Percentiles rank a stretch among this genome's conserved stretches.
Conservation (phyloP, 2,329 filamentous ascomycete genomes). For the Xylariaceae sp. region DNA sequence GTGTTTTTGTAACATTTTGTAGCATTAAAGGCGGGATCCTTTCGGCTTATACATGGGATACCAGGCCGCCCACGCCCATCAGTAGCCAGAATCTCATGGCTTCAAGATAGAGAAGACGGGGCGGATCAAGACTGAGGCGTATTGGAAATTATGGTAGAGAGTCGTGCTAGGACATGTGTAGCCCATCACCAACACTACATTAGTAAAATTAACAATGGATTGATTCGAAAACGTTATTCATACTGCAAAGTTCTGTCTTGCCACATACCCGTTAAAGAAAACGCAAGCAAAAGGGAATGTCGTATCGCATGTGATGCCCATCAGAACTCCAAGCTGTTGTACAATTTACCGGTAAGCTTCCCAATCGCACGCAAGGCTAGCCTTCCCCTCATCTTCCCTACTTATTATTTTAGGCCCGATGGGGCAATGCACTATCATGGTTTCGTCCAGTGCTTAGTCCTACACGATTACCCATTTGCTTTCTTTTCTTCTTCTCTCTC, state of each 20-base stretch:
- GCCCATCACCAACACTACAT: conserved; percentile 9
- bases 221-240: neutral
- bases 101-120: neutral
- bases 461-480: neutral
- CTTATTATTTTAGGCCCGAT: neutral
- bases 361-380: neutral
- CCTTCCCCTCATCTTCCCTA: neutral
- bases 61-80: neutral
- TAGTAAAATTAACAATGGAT: conserved; percentile 18
- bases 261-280: neutral
- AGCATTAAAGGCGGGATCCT: conserved; percentile 20
- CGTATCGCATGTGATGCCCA: conserved; percentile 12
- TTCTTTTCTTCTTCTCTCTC: neutral
- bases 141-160: conserved; percentile 27
- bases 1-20: conserved; percentile 28
- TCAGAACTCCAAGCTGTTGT: conserved; percentile 17
- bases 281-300: conserved; percentile 1
- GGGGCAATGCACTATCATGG: neutral
- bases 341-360: conserved; percentile 18
- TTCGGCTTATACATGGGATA: neutral
- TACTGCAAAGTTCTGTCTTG: neutral
- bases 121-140: conserved; percentile 2
- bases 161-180: conserved; percentile 1
- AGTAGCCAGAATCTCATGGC: neutral
- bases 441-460: too few relatives aligned